Evolutionary conservation across 2,329 filamentous ascomycete species (phyloP).

Genomic region (Botrytis fabae): DNA sequence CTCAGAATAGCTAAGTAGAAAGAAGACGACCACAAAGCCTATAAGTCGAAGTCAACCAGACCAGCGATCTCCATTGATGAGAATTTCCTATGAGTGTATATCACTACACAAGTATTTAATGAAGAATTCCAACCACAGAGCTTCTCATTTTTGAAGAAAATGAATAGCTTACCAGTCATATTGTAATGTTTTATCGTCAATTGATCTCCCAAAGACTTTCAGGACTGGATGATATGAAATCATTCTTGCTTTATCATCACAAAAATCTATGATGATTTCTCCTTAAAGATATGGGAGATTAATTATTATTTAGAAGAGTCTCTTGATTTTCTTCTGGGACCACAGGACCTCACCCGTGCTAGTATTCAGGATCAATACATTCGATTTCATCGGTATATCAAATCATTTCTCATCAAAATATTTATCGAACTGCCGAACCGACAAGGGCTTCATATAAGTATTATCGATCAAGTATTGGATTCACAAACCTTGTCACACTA

Average conservation of each 20-base stretch:
- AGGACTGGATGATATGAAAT: constrained; percentile 42
- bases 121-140: not conserved
- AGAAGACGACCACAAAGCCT: constrained; percentile 43
- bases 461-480: not conserved
- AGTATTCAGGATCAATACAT: not conserved
- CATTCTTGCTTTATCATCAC: constrained; percentile 30
- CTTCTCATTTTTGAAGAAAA: not conserved
- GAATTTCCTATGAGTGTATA: constrained; percentile 43
- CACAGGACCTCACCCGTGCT: not conserved
- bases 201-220: constrained; percentile 39
- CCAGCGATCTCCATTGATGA: constrained; percentile 40
- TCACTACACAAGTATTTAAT: constrained; percentile 31
- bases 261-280: not conserved
- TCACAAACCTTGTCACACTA: no score
- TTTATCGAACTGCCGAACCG: not conserved
- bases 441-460: not conserved
- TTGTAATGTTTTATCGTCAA: constrained; percentile 39
- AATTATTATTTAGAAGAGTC: not conserved
- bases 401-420: not conserved
- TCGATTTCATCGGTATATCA: not conserved
- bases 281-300: fast-evolving
- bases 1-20: constrained; percentile 42
- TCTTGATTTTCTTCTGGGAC: not conserved
- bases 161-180: constrained; percentile 38
- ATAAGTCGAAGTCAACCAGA: constrained; percentile 41